phyloP scores from a whole-genome alignment of 306 rosid species.

The Leucaena leucocephala region DNA sequence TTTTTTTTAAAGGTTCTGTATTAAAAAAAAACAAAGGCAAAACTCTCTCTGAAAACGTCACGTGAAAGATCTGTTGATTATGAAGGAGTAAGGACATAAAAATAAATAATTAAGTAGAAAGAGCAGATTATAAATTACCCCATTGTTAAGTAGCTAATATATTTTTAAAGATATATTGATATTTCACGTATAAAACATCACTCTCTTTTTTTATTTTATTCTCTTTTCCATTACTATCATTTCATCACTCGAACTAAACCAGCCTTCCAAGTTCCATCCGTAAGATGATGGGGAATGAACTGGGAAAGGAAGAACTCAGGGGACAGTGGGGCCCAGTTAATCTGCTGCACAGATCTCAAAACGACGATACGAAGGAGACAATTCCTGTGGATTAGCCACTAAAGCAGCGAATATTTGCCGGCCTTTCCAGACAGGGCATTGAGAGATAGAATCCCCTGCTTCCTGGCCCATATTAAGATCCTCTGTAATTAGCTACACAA shows the following conservation, averaged over 20 bases:
- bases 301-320: neutral
- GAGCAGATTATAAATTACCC: too few species aligned
- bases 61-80: neutral
- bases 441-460: constrained; percentile 36
- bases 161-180: too few species aligned
- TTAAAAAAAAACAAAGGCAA: too few species aligned
- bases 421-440: neutral
- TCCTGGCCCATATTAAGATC: constrained; percentile 28
- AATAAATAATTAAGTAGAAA: too few species aligned
- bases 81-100: too few species aligned
- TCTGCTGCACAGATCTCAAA: constrained; percentile 8
- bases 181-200: too few species aligned
- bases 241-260: neutral
- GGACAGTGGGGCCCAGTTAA: constrained; percentile 17
- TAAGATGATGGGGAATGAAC: neutral
- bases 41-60: neutral
- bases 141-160: too few species aligned
- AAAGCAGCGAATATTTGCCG: constrained; percentile 44
- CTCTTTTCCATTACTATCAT: too few species aligned
- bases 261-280: neutral
- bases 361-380: constrained; percentile 37
- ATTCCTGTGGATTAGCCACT: constrained; percentile 31
- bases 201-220: too few species aligned
- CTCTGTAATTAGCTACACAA: neutral
- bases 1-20: too few species aligned